Conservation (phyloP, 2,329 filamentous ascomycete genomes). For the Trichoderma aggressivum region DNA sequence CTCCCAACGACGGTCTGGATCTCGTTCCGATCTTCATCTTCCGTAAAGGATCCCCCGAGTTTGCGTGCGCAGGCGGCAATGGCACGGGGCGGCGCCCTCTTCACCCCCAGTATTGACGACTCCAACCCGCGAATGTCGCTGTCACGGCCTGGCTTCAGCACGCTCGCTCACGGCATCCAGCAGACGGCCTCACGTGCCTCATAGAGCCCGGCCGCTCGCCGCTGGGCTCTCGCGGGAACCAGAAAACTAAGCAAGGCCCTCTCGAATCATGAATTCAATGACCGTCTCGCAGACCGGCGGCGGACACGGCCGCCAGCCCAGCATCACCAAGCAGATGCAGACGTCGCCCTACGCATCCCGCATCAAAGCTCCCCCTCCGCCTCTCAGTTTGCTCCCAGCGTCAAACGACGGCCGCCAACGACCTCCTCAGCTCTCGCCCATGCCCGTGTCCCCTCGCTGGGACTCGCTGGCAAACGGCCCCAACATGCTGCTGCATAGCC, state of each 20-base stretch:
- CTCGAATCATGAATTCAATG: constrained; percentile 24
- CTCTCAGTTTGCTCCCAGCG: constrained; percentile 16
- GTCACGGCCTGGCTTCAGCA: background rate
- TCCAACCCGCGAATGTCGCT: constrained; percentile 10
- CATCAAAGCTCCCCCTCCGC: constrained; percentile 20
- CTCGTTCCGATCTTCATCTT: background rate
- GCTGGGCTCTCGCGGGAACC: constrained; percentile 23
- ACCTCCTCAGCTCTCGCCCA: constrained; percentile 30
- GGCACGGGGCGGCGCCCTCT: constrained; percentile 18
- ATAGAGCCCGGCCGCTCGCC: constrained; percentile 21
- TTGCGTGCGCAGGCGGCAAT: constrained; percentile 19
- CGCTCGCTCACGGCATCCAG: background rate
- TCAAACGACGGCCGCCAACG: constrained; percentile 4
- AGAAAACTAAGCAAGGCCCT: background rate
- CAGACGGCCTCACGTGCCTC: constrained; percentile 12
- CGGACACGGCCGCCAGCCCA: constrained; percentile 17
- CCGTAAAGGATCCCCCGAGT: background rate
- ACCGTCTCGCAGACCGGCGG: constrained; percentile 21
- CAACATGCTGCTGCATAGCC: constrained; percentile 27
- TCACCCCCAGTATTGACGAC: constrained; percentile 5
- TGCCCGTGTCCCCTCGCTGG: constrained; percentile 44
- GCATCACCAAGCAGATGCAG: constrained; percentile 23
- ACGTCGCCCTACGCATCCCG: constrained; percentile 26
- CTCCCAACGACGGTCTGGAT: background rate
- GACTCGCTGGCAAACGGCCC: constrained; percentile 37